Evolutionary conservation across 1,284 basidiomycete species (phyloP), one percentile per base, ranked within the genome.

Genomic region (Ceratobasidium sp.): DNA sequence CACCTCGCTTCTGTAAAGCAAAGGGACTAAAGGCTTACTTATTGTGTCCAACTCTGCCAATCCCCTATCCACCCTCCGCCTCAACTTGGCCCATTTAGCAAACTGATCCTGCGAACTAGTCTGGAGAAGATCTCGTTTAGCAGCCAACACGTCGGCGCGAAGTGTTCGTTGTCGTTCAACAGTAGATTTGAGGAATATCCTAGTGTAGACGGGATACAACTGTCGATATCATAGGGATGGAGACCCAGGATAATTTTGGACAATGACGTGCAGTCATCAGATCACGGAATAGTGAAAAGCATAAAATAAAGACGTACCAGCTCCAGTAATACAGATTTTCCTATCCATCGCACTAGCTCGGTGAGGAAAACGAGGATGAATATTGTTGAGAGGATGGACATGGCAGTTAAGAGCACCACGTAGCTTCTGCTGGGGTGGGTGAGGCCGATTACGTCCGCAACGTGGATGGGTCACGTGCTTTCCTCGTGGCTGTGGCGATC

Each of bases 101-200:
- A 99, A 99, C 77, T 99, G 92, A 77, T 98, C 96, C 78, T 99
- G 96, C 13, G 94, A 92, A 75, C 92, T 94, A 32, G 96, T 99
- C 76, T 89, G 87, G 70, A 90, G 80, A 8, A 99, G 86, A 77
- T 98, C 92, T 42, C 91, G 86, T 81, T 96, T 96, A 58, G 87
- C 89, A 34, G 82, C 78, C 45, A 96, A 82, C 27, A 97, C 86
- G 71, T 92, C 89, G 25, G 85, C 81, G 78, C 94, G 93, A 72
- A 97, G 86, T 64, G 82, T 78, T 31, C 83, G 82, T 76, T 93
- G 90, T 72, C 83, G 82, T 38, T 82, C 75, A 25, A 84, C 82
- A 25, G 84, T 79, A 8, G 81, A 77, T 31, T 83, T 80, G 75
- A 89, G 81, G 78, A 92, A 89, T 68, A 91, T 73, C 50, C 85